Conservation (phyloP, 345 rosid species). For the Gossypium anomalum region DNA sequence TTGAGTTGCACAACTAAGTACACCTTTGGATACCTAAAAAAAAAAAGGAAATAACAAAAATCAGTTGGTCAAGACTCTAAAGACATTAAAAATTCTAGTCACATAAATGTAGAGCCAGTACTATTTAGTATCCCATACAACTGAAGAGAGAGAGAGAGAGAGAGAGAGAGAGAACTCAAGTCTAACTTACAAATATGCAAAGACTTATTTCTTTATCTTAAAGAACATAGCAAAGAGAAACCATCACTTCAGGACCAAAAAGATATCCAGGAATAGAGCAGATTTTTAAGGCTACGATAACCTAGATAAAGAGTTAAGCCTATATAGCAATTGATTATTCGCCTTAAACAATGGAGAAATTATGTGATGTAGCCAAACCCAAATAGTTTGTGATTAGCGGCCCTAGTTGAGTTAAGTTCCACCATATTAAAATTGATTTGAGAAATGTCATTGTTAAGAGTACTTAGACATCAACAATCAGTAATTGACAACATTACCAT, state of each 20-base stretch:
- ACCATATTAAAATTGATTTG: not conserved
- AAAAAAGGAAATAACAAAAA: not conserved
- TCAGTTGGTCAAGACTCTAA: not conserved
- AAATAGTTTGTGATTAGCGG: not conserved
- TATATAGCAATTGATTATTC: not conserved
- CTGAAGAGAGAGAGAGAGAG: not conserved
- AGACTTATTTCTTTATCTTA: not conserved
- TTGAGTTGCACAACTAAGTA: slow-evolving; percentile 84
- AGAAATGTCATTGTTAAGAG: not conserved
- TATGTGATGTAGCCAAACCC: not conserved
- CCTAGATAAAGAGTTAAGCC: not conserved
- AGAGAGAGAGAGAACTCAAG: not conserved
- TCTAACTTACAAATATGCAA: not conserved
- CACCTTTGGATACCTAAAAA: slow-evolving; percentile 77
- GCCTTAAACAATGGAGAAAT: not conserved
- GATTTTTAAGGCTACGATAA: not conserved
- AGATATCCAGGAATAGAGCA: not conserved
- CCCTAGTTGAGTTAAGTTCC: not conserved
- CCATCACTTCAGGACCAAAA: not conserved
- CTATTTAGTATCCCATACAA: not conserved
- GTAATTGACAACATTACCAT: not conserved
- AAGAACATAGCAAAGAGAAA: not conserved
- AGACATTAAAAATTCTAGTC: not conserved
- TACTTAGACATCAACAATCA: not conserved
- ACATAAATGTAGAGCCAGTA: not conserved